Conservation (phyloP, 352 stramenopile genomes). For the Pythium utonaiense region DNA sequence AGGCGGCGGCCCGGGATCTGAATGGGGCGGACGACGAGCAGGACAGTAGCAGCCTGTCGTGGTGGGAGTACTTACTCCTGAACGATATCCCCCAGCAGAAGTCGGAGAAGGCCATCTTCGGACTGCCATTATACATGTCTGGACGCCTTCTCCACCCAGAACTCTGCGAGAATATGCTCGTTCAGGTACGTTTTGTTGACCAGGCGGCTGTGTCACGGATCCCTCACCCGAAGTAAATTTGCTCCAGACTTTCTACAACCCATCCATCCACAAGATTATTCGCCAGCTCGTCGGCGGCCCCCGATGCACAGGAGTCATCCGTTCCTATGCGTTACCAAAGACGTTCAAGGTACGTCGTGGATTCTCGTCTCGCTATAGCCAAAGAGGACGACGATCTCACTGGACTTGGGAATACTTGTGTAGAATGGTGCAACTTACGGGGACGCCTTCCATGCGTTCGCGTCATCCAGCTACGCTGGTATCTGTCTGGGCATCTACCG, state of each 20-base stretch:
- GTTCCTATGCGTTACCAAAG: constrained; percentile 46
- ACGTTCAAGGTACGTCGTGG: constrained; percentile 39
- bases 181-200: constrained; percentile 37
- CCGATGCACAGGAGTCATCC: constrained; percentile 73
- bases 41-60: constrained; percentile 30
- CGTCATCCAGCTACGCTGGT: constrained; percentile 50
- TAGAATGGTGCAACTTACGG: constrained; percentile 44
- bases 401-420: constrained; percentile 1
- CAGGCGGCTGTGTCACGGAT: background rate
- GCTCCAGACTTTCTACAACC: constrained; percentile 74
- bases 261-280: constrained; percentile 84
- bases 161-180: constrained; percentile 84
- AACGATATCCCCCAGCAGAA: constrained; percentile 58
- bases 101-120: constrained; percentile 74
- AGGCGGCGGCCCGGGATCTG: background rate
- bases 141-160: constrained; percentile 75
- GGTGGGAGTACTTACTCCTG: constrained; percentile 70
- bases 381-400: background rate
- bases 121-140: constrained; percentile 82
- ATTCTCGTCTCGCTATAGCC: no score
- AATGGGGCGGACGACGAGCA: constrained; percentile 2
- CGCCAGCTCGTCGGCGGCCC: constrained; percentile 73
- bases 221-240: no score
- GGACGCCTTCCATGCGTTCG: constrained; percentile 62
- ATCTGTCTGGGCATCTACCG: constrained; percentile 77